Conservation (phyloP, 148 eudicot genomes). For the Silene conica region DNA sequence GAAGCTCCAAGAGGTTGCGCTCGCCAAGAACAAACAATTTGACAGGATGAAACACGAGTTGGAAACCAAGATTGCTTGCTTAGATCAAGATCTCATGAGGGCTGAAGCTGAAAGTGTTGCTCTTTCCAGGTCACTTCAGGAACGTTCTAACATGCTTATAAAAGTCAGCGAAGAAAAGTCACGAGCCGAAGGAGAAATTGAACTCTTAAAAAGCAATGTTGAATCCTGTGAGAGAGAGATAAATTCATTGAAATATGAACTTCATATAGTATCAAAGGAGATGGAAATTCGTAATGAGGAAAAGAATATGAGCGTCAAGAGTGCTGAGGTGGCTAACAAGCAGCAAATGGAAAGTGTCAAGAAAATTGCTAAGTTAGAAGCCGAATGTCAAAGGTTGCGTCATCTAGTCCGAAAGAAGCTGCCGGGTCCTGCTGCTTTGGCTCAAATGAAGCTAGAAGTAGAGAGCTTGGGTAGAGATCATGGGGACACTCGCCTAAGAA, state of each 20-base stretch:
- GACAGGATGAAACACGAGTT: constrained; percentile 79
- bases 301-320: constrained; percentile 82
- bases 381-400: constrained; percentile 94
- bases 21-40: constrained; percentile 57
- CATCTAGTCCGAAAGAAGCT: constrained; percentile 93
- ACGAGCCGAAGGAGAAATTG: constrained; percentile 87
- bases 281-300: constrained; percentile 94
- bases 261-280: constrained; percentile 76
- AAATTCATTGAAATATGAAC: constrained; percentile 84
- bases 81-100: constrained; percentile 73
- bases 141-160: constrained; percentile 83
- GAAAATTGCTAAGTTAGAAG: constrained; percentile 87
- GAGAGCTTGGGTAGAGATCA: constrained; percentile 63
- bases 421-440: constrained; percentile 98
- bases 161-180: constrained; percentile 78
- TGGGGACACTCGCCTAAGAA: constrained; percentile 18
- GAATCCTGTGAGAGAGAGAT: constrained; percentile 89
- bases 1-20: constrained; percentile 61
- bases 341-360: constrained; percentile 88
- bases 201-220: constrained; percentile 60
- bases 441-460: constrained; percentile 98
- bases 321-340: constrained; percentile 90
- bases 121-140: constrained; percentile 87
- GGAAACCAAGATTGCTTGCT: constrained; percentile 50
- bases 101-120: constrained; percentile 81